Conservation (phyloP, 2,329 filamentous ascomycete genomes). For the Monosporascus sp. region DNA sequence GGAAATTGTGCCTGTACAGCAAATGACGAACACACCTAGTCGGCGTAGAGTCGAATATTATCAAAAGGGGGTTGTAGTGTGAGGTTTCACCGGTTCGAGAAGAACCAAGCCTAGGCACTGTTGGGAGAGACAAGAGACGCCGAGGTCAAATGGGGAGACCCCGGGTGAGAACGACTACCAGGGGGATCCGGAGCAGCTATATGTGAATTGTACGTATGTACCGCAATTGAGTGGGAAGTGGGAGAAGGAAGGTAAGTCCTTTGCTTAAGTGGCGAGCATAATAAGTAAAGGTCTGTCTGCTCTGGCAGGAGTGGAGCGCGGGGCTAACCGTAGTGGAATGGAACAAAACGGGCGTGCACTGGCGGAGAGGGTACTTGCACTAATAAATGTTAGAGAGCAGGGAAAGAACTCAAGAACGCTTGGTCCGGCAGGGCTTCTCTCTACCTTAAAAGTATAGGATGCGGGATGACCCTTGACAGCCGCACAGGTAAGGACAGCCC, state of each 20-base stretch:
- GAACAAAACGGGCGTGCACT: slow-evolving; percentile 3
- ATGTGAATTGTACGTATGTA: not conserved
- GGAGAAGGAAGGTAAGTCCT: not conserved
- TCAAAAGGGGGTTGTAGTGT: no score
- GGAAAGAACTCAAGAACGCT: slow-evolving; percentile 1
- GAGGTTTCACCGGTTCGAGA: no score
- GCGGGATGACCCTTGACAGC: slow-evolving; percentile 11
- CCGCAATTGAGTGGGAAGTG: not conserved
- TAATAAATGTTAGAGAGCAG: not conserved
- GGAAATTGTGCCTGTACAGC: not conserved
- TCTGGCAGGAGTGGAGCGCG: slow-evolving; percentile 6
- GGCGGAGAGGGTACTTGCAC: not conserved
- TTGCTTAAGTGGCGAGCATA: no score
- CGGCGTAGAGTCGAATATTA: no score
- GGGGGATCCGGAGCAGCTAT: not conserved
- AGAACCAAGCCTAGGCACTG: not conserved
- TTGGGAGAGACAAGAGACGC: not conserved
- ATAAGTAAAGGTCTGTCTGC: not conserved
- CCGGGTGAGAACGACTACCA: not conserved
- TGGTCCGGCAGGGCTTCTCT: slow-evolving; percentile 4
- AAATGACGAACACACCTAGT: not conserved
- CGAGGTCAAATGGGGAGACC: not conserved
- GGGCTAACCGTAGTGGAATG: slow-evolving; percentile 7
- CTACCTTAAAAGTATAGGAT: slow-evolving; percentile 2
- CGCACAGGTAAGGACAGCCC: slow-evolving; percentile 3